These are phyloP conservation scores for Trichosporon coremiiforme DNA, from an alignment of 1,284 basidiomycete species.

Conservation along the genomic window DNA sequence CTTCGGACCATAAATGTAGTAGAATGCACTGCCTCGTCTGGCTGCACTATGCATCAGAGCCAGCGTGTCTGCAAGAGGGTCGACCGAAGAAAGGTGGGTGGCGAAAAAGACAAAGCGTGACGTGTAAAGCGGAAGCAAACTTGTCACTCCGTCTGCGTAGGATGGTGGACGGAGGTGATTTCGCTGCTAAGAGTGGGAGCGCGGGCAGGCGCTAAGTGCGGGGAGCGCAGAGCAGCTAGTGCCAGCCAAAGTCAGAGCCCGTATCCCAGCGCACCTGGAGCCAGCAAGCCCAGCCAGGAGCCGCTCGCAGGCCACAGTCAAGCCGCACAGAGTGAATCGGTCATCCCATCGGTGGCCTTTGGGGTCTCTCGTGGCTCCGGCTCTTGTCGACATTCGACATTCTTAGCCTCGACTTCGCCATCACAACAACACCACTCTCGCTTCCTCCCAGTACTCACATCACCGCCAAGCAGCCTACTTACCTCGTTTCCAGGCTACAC, in stretches of 20 bases:
- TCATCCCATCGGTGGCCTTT: slow-evolving; percentile 11
- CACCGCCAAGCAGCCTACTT: slow-evolving; percentile 1
- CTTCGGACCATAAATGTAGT: no score
- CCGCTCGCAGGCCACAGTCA: not conserved
- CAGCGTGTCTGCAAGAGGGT: not conserved
- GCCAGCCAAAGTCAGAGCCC: not conserved
- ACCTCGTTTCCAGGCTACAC: not conserved
- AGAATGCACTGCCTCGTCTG: no score
- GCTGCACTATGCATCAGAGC: no score
- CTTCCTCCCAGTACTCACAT: not conserved
- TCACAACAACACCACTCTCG: not conserved
- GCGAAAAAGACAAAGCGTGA: not conserved
- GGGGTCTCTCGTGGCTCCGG: slow-evolving; percentile 12
- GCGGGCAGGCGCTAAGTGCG: not conserved
- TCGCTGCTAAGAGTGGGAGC: not conserved
- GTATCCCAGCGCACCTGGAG: no score
- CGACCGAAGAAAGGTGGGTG: slow-evolving; percentile 11
- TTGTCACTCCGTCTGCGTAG: not conserved
- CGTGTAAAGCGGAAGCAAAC: slow-evolving; percentile 12
- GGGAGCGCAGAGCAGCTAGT: not conserved
- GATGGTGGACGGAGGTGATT: not conserved
- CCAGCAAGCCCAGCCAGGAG: no score
- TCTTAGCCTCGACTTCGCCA: slow-evolving; percentile 10
- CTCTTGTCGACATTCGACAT: slow-evolving; percentile 8
- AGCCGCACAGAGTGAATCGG: slow-evolving; percentile 6